A percentile compares a stretch with the other conserved stretches of the same genome.
These are phyloP conservation scores for Trichoderma sp. DNA, from an alignment of 2,329 filamentous ascomycete genomes.

Conservation along the genomic window DNA sequence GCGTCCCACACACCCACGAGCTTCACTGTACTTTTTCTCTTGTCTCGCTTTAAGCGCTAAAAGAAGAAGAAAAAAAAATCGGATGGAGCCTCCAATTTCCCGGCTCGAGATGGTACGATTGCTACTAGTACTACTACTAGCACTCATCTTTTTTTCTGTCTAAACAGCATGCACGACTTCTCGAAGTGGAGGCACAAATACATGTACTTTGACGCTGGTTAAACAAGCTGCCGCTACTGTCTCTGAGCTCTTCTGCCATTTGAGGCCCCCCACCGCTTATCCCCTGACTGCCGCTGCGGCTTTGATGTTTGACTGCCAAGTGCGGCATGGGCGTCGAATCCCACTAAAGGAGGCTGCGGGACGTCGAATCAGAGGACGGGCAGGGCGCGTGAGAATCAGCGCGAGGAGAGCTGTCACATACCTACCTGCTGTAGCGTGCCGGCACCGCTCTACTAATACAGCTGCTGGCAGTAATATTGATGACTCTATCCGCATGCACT, in stretches of 20 bases:
- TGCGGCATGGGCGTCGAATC: background rate
- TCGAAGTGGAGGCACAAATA: conserved; percentile 16
- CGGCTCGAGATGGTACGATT: background rate
- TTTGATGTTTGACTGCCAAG: background rate
- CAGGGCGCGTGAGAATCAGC: background rate
- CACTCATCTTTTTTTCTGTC: background rate
- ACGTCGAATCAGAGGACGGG: background rate
- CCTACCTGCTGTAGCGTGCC: too few relatives aligned
- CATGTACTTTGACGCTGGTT: background rate
- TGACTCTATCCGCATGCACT: conserved; percentile 6
- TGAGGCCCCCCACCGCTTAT: conserved; percentile 9
- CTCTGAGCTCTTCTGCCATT: background rate
- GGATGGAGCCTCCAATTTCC: conserved; percentile 21
- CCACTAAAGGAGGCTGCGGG: background rate
- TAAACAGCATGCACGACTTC: background rate
- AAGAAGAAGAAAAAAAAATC: background rate
- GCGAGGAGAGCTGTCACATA: conserved; percentile 5
- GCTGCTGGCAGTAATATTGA: background rate
- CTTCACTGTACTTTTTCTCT: background rate
- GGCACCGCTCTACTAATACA: background rate
- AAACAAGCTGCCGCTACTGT: background rate
- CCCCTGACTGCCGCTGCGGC: background rate
- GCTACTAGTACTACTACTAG: background rate
- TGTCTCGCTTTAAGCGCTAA: background rate
- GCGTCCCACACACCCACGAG: background rate